These are phyloP conservation scores for Scedosporium minutisporum DNA, from an alignment of 2,329 filamentous ascomycete genomes.

Conservation along the genomic window DNA sequence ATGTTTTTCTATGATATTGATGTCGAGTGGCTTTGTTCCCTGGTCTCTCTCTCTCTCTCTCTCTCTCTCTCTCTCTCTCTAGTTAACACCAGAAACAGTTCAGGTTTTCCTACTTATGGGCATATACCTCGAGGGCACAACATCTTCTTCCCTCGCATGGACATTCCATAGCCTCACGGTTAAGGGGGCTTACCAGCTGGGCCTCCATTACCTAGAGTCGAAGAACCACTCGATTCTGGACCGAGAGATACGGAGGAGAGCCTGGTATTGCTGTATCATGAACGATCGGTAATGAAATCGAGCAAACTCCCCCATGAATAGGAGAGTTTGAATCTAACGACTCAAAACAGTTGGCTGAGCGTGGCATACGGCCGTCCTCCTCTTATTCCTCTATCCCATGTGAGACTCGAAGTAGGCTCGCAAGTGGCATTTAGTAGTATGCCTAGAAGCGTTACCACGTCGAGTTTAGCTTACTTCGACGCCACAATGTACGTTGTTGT, in stretches of 20 bases:
- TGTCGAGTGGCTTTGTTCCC: not conserved
- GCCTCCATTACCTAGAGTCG: not conserved
- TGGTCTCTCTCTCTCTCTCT: not conserved
- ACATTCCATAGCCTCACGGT: not conserved
- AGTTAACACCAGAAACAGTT: not conserved
- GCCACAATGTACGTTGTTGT: not conserved
- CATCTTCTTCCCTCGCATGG: not conserved
- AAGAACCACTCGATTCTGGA: not conserved
- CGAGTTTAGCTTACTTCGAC: conserved; percentile 1
- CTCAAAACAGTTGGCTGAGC: not conserved
- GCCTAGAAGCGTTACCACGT: not conserved
- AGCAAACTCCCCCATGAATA: not conserved
- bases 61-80: no score
- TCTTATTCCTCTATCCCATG: not conserved
- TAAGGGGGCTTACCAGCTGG: not conserved
- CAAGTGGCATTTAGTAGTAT: not conserved
- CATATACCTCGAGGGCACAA: not conserved
- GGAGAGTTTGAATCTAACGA: not conserved
- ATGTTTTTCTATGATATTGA: not conserved
- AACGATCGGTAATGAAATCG: not conserved
- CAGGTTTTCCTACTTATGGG: not conserved
- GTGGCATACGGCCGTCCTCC: not conserved
- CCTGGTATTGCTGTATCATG: not conserved
- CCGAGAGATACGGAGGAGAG: not conserved
- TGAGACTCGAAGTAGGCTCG: not conserved